Percentiles rank a stretch among this genome's conserved stretches.
Conservation (phyloP, 2,329 filamentous ascomycete genomes). For the Clarireedia hainanense region DNA sequence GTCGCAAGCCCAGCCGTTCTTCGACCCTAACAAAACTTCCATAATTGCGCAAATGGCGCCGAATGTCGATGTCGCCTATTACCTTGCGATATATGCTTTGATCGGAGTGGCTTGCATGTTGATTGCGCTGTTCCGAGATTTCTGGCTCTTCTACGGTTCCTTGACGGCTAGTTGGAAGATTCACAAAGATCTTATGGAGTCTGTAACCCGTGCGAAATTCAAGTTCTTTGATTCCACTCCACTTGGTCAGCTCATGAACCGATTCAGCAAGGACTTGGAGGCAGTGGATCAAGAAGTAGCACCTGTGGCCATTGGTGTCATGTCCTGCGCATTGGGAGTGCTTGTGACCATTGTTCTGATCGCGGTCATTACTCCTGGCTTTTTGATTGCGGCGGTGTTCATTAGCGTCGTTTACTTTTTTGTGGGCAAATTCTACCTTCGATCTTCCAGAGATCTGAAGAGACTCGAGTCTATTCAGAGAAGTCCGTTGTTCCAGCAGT, state of each 20-base stretch:
- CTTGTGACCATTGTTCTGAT: conserved; percentile 84
- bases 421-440: conserved; percentile 81
- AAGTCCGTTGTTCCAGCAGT: conserved; percentile 95
- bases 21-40: conserved; percentile 27
- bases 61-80: conserved; percentile 77
- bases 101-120: conserved; percentile 71
- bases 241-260: conserved; percentile 92
- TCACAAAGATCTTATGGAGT: conserved; percentile 68
- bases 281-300: conserved; percentile 93
- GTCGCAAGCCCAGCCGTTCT: conserved; percentile 27
- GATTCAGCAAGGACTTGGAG: conserved; percentile 96
- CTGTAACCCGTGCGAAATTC: conserved; percentile 84
- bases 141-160: conserved; percentile 88
- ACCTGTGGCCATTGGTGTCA: conserved; percentile 73
- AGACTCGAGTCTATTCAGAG: conserved; percentile 88
- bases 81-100: conserved; percentile 72
- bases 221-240: conserved; percentile 97
- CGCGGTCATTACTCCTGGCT: conserved; percentile 79
- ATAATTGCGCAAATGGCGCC: conserved; percentile 24
- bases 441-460: conserved; percentile 90
- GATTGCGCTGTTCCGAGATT: conserved; percentile 75
- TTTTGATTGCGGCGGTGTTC: conserved; percentile 78
- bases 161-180: conserved; percentile 79
- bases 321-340: conserved; percentile 57
- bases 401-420: conserved; percentile 77